Evolutionary conservation across 2,329 filamentous ascomycete species (phyloP), one percentile per base, ranked within the genome.

Genomic region (Xylariaceae sp.): DNA sequence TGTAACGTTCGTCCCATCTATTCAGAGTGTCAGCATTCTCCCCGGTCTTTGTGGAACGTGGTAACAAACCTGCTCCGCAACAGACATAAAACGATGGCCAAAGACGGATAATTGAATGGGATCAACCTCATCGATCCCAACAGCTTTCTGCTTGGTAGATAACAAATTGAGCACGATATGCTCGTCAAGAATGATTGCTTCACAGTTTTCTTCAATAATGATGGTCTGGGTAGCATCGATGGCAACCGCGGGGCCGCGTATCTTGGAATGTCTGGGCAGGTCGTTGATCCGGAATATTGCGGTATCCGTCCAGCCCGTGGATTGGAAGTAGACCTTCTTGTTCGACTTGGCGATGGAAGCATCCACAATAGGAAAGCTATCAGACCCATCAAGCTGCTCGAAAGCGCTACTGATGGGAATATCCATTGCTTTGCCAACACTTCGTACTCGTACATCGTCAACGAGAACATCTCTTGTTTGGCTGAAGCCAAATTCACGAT

Each of bases 11-110:
- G 76, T 1, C 89, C 88, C 89, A 93, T 92, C 65, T 28, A 28
- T 28, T 28, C 4, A 28, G 7, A 7, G 22, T 28, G 22, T 28
- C 22, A 28, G 22, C 22, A 28, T 28, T 28, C 22, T 28, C 22
- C 22, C 7, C 22, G 22, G 7, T 28, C 4, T 28, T 4, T 28
- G n/a, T 28, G 22, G 22, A 28, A 28, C 22, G 4, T 4, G 7
- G 22, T 28, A 28, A 28, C 22, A 33, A 28, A 48, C 46, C 46
- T 92, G 88, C 69, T 93, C 89, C 1, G 89, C 89, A 60, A 92
- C 90, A 6, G 86, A 85, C 88, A 92, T 93, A 70, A 93, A 93
- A 7, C 89, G 80, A 66, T 92, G 88, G 1, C 86, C 87, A 59
- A 93, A 92, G 52, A 93, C 88, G 63, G 83, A 87, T 2, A 93